Conservation (phyloP, 331 rosid genomes). For the Erythrophleum ivorense region DNA sequence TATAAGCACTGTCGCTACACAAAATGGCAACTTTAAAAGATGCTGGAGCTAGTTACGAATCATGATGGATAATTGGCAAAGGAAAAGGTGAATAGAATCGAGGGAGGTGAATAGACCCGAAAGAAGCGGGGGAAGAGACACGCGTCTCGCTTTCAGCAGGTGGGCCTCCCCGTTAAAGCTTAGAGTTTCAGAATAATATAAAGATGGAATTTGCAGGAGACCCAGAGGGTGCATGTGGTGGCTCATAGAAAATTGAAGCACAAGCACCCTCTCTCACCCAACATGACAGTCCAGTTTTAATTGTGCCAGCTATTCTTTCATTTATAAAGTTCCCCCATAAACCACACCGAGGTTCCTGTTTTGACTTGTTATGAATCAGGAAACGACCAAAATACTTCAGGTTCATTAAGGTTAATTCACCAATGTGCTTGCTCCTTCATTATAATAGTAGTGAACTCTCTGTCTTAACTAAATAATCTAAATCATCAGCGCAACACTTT, state of each 20-base stretch:
- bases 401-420: background rate
- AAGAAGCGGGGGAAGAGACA: slow-evolving; percentile 68
- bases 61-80: background rate
- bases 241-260: slow-evolving; percentile 66
- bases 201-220: slow-evolving; percentile 53
- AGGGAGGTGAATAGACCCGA: slow-evolving; percentile 50
- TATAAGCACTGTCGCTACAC: too few relatives aligned
- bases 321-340: slow-evolving; percentile 38
- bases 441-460: background rate
- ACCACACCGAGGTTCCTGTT: slow-evolving; percentile 42
- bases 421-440: background rate
- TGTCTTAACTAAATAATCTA: background rate
- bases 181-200: slow-evolving; percentile 42
- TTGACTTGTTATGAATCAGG: slow-evolving; percentile 28
- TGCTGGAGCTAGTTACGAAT: background rate
- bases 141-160: slow-evolving; percentile 48
- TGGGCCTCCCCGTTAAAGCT: slow-evolving; percentile 52
- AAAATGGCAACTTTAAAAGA: too few relatives aligned
- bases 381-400: slow-evolving; percentile 37
- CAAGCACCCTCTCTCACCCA: slow-evolving; percentile 30
- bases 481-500: background rate
- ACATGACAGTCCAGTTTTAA: slow-evolving; percentile 47
- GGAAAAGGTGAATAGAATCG: background rate
- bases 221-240: slow-evolving; percentile 70
- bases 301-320: slow-evolving; percentile 49